Evolutionary conservation across 495 filamentous ascomycete genomes (phyloP), one percentile per base, ranked within the genome.

Genomic region (Penicillium cosmopolitanum): DNA sequence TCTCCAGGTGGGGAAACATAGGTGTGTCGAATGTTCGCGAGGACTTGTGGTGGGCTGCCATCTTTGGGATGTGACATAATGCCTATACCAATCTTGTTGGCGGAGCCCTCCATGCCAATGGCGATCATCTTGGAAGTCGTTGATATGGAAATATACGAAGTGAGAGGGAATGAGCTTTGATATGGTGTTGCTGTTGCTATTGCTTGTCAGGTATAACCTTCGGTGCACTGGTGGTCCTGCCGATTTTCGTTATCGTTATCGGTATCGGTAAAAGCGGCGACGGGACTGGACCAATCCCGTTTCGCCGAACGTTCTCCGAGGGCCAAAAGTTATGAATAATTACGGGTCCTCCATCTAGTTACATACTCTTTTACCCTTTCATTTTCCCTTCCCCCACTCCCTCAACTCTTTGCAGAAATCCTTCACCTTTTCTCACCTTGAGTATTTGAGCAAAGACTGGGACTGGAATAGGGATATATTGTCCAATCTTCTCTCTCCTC

Each of bases 61-160:
- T 80, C 73, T 6, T 83, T 75, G 57, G 87, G 86, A 78, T 98
- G 96, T 31, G 83, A 82, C 73, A 98, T 97, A 35, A 98, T 80
- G 69, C 95, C 95, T 55, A 98, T 87, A 64, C 95, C 95, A 50
- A 98, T 83, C 73, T 98, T 98, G 82, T 98, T 98, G 77, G 95
- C 95, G 48, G 92, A 96, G 71, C 95, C 94, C 80, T 98, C 95
- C 70, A 96, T 90, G 50, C 96, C 96, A 67, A 98, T 85, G 55
- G 92, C 87, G 58, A 98, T 90, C 87, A 89, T 89, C 60, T 56
- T 75, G 71, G 43, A 23, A 10, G 44, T 35, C 7, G 36, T 50
- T 18, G 7, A 50, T 13, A 23, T 35, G 48, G 34, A 50, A 12
- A 10, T 31, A n/a, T 42, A 7, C 34, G 28, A 48, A 53, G 50